These are phyloP conservation scores for Astragalus membranaceus DNA, from an alignment of 306 rosid species.

Conservation along the genomic window DNA sequence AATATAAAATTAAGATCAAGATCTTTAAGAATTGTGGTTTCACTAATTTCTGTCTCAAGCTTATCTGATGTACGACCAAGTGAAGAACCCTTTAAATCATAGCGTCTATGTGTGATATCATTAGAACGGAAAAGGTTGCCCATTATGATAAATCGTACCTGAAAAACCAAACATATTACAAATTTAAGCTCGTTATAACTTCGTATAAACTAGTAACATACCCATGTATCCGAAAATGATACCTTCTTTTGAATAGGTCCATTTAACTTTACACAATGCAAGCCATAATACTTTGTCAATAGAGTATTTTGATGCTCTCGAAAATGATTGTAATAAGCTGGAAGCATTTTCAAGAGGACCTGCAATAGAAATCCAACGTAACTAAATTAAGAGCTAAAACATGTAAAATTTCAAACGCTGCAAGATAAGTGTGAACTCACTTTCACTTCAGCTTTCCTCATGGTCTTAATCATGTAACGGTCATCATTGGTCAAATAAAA, in stretches of 20 bases:
- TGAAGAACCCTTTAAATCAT: slow-evolving; percentile 85
- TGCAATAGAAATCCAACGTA: slow-evolving; percentile 15
- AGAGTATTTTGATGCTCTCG: slow-evolving; percentile 61
- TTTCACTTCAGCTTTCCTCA: slow-evolving; percentile 87
- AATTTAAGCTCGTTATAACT: neutral
- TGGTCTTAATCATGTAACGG: slow-evolving; percentile 93
- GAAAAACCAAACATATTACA: slow-evolving; percentile 7
- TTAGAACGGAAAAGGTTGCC: slow-evolving; percentile 76
- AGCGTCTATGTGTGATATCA: slow-evolving; percentile 65
- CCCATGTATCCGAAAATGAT: too few relatives aligned
- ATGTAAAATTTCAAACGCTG: neutral
- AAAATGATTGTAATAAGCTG: slow-evolving; percentile 79
- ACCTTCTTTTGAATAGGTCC: slow-evolving; percentile 87
- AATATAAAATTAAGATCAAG: slow-evolving; percentile 90
- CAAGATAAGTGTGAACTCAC: slow-evolving; percentile 37
- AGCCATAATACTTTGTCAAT: slow-evolving; percentile 78
- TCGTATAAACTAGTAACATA: too few relatives aligned
- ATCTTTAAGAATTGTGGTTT: slow-evolving; percentile 85
- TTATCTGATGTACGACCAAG: slow-evolving; percentile 83
- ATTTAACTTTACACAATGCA: slow-evolving; percentile 81
- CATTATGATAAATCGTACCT: slow-evolving; percentile 95
- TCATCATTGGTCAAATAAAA: slow-evolving; percentile 93
- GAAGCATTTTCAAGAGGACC: slow-evolving; percentile 81
- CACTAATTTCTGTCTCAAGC: slow-evolving; percentile 69
- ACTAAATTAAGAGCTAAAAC: neutral